Conservation (phyloP, 2,329 filamentous ascomycete species). For the Gyromitra esculenta region DNA sequence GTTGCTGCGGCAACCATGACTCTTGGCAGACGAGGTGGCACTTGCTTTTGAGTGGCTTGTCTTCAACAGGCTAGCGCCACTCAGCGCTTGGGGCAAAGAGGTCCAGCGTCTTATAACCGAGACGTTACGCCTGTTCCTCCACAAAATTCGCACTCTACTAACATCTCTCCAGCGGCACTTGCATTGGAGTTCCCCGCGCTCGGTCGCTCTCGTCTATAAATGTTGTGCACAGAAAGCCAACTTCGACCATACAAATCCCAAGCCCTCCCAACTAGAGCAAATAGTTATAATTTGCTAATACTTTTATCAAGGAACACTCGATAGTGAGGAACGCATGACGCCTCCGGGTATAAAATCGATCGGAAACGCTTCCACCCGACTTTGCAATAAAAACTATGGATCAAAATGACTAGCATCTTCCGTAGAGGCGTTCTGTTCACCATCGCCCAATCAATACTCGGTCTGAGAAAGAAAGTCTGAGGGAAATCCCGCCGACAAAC, state of each 20-base stretch:
- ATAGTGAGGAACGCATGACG: not conserved
- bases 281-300: not conserved
- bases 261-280: not conserved
- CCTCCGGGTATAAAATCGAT: not conserved
- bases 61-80: conserved; percentile 24
- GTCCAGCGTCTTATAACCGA: conserved; percentile 19
- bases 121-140: conserved; percentile 20
- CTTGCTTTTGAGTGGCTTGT: conserved; percentile 2
- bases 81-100: conserved; percentile 1
- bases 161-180: not conserved
- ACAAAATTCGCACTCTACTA: not conserved
- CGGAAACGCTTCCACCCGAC: not conserved
- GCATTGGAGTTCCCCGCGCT: not conserved
- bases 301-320: not conserved
- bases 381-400: not conserved
- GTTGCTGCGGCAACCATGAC: conserved; percentile 44
- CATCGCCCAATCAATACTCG: too few relatives aligned
- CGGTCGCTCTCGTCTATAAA: not conserved
- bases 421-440: too few relatives aligned
- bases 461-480: too few relatives aligned
- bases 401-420: too few relatives aligned
- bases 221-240: not conserved
- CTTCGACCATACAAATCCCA: not conserved
- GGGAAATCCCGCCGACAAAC: too few relatives aligned
- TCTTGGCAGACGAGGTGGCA: conserved; percentile 42